Evolutionary conservation across 2,329 filamentous ascomycete genomes (phyloP).

Genomic region (Aspergillus costaricaensis): DNA sequence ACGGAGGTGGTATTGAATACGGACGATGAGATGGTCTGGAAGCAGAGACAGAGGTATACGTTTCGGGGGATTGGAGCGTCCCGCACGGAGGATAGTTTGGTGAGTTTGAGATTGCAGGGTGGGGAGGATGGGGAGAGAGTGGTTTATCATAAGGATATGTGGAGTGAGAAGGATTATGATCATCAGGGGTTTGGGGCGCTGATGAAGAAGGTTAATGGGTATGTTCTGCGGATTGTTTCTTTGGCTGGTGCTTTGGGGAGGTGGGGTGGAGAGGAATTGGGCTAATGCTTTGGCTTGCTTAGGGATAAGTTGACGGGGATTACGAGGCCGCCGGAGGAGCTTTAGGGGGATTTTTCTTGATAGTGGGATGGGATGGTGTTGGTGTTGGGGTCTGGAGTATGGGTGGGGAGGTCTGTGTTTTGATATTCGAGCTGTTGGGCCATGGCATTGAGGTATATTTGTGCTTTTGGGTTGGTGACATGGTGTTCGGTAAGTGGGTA

Average conservation of each 20-base stretch:
- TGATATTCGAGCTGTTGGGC: no score
- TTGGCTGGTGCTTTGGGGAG: background rate
- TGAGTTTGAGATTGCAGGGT: slow-evolving; percentile 11
- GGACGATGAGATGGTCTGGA: slow-evolving; percentile 12
- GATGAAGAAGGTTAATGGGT: slow-evolving; percentile 18
- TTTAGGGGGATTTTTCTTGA: background rate
- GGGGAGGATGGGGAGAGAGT: slow-evolving; percentile 10
- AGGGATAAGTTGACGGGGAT: slow-evolving; percentile 16
- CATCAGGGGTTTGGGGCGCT: slow-evolving; percentile 12
- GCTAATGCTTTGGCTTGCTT: background rate
- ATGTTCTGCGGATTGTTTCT: background rate
- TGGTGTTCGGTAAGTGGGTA: no score
- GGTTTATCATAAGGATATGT: slow-evolving; percentile 20
- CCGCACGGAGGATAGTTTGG: slow-evolving; percentile 13
- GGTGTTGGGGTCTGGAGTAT: background rate
- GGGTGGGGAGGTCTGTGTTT: no score
- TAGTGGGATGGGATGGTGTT: no score
- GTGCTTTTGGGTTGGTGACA: no score
- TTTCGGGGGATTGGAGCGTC: slow-evolving; percentile 7
- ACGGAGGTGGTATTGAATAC: slow-evolving; percentile 8
- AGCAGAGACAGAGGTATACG: slow-evolving; percentile 14
- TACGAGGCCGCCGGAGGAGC: slow-evolving; percentile 10
- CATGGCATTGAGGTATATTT: no score
- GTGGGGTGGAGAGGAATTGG: background rate
- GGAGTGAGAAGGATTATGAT: slow-evolving; percentile 13